phyloP scores from a whole-genome alignment of 163 green algal species.

The Picocystis sp. region DNA sequence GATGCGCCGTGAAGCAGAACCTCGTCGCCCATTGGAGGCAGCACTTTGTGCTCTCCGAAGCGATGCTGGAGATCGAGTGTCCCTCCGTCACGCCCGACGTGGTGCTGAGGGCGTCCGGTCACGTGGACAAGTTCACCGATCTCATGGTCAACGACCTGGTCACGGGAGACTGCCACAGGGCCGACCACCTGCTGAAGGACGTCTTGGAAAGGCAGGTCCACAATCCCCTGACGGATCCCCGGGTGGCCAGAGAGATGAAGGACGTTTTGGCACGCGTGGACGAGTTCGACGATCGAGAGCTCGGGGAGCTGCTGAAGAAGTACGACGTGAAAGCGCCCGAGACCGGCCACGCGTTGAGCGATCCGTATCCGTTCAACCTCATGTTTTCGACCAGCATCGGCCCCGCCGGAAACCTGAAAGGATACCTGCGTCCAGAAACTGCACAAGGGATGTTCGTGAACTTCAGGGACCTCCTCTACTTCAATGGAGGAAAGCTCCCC shows the following conservation, averaged over 20 bases:
- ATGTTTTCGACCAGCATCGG: slow-evolving; percentile 98
- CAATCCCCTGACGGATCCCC: slow-evolving; percentile 34
- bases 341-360: slow-evolving; percentile 77
- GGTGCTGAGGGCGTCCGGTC: slow-evolving; percentile 56
- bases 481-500: slow-evolving; percentile 90
- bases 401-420: slow-evolving; percentile 65
- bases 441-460: slow-evolving; percentile 99
- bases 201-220: slow-evolving; percentile 56
- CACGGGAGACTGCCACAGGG: slow-evolving; percentile 74
- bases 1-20: slow-evolving; percentile 94
- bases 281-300: slow-evolving; percentile 34
- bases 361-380: slow-evolving; percentile 95
- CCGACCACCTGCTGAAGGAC: slow-evolving; percentile 88
- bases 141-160: slow-evolving; percentile 88
- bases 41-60: slow-evolving; percentile 92
- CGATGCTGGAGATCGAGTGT: slow-evolving; percentile 97
- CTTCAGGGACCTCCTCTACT: slow-evolving; percentile 95
- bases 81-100: slow-evolving; percentile 87
- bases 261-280: slow-evolving; percentile 21
- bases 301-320: slow-evolving; percentile 43
- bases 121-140: slow-evolving; percentile 95
- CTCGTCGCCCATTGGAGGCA: slow-evolving; percentile 35
- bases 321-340: slow-evolving; percentile 73
- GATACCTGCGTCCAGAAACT: slow-evolving; percentile 89
- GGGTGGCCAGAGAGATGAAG: slow-evolving; percentile 15